These are phyloP conservation scores for Keithomyces neogunnii DNA, from an alignment of 2,329 filamentous ascomycete species.

Conservation along the genomic window DNA sequence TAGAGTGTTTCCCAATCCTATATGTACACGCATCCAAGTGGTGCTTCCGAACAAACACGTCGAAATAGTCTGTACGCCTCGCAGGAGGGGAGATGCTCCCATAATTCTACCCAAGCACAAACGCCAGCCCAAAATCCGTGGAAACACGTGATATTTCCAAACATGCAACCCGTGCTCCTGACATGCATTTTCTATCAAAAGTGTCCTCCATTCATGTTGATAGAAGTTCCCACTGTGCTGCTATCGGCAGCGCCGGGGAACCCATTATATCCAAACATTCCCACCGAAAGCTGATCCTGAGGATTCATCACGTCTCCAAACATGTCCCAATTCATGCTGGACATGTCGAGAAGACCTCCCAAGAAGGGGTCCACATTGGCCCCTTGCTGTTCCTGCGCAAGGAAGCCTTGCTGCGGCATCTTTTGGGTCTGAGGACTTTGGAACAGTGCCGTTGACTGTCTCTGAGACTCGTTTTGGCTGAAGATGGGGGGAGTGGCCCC, in stretches of 20 bases:
- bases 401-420: background rate
- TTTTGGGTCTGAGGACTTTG: background rate
- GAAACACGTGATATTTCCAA: background rate
- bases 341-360: slow-evolving; percentile 34
- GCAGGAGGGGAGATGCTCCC: background rate
- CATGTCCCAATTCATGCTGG: slow-evolving; percentile 37
- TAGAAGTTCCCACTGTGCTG: slow-evolving; percentile 1
- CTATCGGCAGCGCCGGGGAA: slow-evolving; percentile 13
- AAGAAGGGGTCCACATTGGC: slow-evolving; percentile 34
- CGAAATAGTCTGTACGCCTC: background rate
- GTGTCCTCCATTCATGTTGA: slow-evolving; percentile 2
- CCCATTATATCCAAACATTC: slow-evolving; percentile 23
- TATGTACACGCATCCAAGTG: slow-evolving; percentile 14
- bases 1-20: slow-evolving; percentile 8
- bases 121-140: background rate
- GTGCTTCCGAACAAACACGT: background rate
- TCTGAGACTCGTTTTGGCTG: background rate
- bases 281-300: slow-evolving; percentile 19
- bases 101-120: background rate
- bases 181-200: slow-evolving; percentile 4
- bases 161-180: background rate
- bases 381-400: slow-evolving; percentile 5
- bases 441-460: background rate
- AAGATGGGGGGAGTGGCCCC: background rate
- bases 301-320: slow-evolving; percentile 24